Base-by-base conservation (phyloP, 78 protist genomes). In the Cavenderia fasciculata region DNA sequence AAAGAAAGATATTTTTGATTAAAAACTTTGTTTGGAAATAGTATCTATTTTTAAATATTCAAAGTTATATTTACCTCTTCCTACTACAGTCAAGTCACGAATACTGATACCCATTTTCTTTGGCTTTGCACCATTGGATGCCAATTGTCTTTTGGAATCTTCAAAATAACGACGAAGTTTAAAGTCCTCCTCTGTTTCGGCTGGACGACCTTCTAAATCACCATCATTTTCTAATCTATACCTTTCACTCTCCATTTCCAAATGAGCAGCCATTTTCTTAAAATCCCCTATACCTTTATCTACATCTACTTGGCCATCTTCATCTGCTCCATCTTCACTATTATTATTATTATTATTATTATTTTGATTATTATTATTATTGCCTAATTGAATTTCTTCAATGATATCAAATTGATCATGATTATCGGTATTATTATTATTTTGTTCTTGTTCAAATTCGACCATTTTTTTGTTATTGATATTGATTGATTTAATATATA, bases 31-130 rank as follows among this genome's bases (percentile, higher is more conserved):
- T n/a, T n/a, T n/a, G n/a, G n/a, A n/a, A n/a, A n/a, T n/a, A n/a
- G n/a, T n/a, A n/a, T n/a, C n/a, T n/a, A n/a, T n/a, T n/a, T n/a
- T n/a, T n/a, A n/a, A n/a, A n/a, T n/a, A 14, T 59, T n/a, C 29
- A 34, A 33, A 59, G 51, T 38, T 59, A n/a, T n/a, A n/a, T n/a
- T n/a, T n/a, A n/a, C n/a, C n/a, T n/a, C 59, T 68, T 21, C 86
- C 86, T 5, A 76, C 86, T 6, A 76, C 86, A n/a, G 86, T 76
- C 16, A 76, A 46, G 19, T 59, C 38, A 11, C 59, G 16, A 4
- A 76, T 4, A 36, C 46, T 14, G 49, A 76, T 70, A 76, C 86
- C 69, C 29, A 77, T 27, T 21, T 57, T 52, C 46, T 57, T 75
- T 40, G 49, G 40, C 57, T 52, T 34, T 46, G 27, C 62, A 10